Conservation (phyloP, 139 green algal genomes). For the Edaphochlamys debaryana region DNA sequence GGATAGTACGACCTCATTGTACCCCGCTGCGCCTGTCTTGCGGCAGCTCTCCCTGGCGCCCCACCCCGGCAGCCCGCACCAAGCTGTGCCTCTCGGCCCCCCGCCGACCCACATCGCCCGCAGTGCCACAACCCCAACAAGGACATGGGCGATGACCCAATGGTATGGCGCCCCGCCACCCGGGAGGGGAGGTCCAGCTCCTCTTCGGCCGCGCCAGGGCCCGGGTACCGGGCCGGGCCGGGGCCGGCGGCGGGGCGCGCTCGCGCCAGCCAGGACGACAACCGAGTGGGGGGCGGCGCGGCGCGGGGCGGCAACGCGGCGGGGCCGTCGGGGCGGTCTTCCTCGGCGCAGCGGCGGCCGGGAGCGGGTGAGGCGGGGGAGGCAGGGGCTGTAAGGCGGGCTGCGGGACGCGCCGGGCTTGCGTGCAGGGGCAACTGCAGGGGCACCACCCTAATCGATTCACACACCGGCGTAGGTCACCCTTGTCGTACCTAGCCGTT, state of each 20-base stretch:
- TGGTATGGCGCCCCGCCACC: constrained; percentile 65
- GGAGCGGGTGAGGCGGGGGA: neutral
- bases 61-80: no score
- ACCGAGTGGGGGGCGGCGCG: neutral
- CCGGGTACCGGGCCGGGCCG: neutral
- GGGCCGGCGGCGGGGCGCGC: neutral
- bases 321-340: constrained; percentile 7
- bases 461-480: no score
- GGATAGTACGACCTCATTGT: no score
- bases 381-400: no score
- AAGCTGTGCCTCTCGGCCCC: no score
- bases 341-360: constrained; percentile 21
- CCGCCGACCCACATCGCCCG: no score
- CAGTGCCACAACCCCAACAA: constrained; percentile 21
- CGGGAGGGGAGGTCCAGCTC: constrained; percentile 25
- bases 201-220: no score
- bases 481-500: neutral
- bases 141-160: constrained; percentile 64
- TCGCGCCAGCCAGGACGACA: constrained; percentile 35
- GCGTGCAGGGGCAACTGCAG: no score
- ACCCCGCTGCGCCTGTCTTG: no score
- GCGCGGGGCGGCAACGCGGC: neutral
- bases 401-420: no score
- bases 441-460: no score
- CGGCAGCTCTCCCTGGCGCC: no score